These are phyloP conservation scores for Phytophthora macrochlamydospora DNA, from an alignment of 352 stramenopile species.

Conservation along the genomic window DNA sequence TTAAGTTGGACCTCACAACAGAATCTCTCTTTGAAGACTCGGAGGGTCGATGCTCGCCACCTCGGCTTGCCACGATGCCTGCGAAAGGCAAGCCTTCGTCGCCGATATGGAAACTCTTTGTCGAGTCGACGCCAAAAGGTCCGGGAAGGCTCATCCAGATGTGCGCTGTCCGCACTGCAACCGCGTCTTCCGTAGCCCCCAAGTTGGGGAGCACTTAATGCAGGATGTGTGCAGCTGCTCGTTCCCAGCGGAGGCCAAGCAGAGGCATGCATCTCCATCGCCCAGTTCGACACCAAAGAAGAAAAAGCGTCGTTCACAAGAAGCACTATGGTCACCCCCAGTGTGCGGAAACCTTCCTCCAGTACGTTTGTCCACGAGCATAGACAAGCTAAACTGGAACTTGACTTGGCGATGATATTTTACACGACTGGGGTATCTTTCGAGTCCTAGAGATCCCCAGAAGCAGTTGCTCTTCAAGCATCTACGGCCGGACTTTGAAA, in stretches of 20 bases:
- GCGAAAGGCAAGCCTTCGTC: neutral
- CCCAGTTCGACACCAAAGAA: slow-evolving; percentile 1
- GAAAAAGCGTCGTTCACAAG: neutral
- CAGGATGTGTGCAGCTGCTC: neutral
- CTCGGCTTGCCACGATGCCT: neutral
- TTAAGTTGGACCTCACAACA: too few species aligned
- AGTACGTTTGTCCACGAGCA: neutral
- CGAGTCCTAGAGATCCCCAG: neutral
- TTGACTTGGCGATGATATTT: slow-evolving; percentile 2
- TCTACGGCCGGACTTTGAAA: slow-evolving; percentile 1
- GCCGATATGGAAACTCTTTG: neutral
- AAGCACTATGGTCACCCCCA: neutral
- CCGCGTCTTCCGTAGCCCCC: neutral
- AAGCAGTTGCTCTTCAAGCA: neutral
- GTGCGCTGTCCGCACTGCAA: neutral
- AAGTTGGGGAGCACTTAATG: neutral
- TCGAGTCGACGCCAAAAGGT: neutral
- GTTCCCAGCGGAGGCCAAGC: neutral
- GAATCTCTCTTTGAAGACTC: too few species aligned
- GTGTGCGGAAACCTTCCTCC: neutral
- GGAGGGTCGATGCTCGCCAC: too few species aligned
- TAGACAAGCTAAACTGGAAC: neutral
- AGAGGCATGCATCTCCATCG: neutral
- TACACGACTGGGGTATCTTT: slow-evolving; percentile 1
- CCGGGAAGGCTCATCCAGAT: neutral